Base-by-base conservation (phyloP, 257 asterid species). In the Solanum commersonii region DNA sequence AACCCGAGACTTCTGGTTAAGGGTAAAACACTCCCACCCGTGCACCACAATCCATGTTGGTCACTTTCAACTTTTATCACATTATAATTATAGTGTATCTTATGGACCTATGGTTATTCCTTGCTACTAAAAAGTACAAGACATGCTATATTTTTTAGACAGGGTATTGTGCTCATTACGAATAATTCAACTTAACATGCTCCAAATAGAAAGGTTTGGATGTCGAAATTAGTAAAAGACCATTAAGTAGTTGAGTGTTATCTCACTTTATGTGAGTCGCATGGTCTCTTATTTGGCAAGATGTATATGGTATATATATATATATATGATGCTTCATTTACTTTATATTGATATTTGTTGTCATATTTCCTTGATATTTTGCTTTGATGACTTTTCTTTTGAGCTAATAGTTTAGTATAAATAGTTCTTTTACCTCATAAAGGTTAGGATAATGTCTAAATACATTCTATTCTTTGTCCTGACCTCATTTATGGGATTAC, bases 401-500 rank as follows among this genome's bases (percentile, higher is more conserved):
- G 13, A 60, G 68, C 27, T 8, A 60, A 8, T 8, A 1, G 3
- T 60, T 8, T 60, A 22, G 27, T 8, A 22, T 4, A 56, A 56
- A 56, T 7, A 20, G 0, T 22, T 22, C 2, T 8, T 60, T 22
- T 22, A 60, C 68, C 68, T 60, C 13, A 60, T 22, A 60, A 23
- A 0, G 68, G 1, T 1, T 22, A 22, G 13, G 68, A 0, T 22
- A 22, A 60, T 8, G 13, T 60, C 13, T 60, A 59, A 3, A 59
- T 59, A 20, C 5, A 20, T 8, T 59, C 2, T 59, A 59, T 20
- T 0, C 1, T 59, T 1, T 20, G 0, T 0, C 11, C 5, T 59
- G 2, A 8, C 25, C 12, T 59, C 67, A 59, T 59, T 59, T 20
- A 18, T 59, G 25, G 1, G 1, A 20, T 20, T 7, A 59, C 67